A percentile compares a stretch with the other conserved stretches of the same genome.
Conservation (phyloP, 257 asterid species). For the Capsicum rhomboideum region DNA sequence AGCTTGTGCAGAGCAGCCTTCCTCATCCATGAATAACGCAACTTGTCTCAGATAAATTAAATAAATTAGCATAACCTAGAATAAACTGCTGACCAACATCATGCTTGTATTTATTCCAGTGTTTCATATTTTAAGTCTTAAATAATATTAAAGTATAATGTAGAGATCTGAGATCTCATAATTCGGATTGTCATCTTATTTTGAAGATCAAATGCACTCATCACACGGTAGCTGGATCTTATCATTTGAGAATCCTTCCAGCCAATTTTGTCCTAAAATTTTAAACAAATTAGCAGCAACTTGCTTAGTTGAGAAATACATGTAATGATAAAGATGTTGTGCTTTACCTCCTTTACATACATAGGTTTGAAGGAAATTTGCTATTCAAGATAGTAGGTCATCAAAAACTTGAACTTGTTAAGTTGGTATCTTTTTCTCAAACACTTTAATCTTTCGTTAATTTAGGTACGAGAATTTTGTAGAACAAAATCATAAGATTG, state of each 20-base stretch:
- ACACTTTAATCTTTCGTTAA: background rate
- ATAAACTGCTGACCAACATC: background rate
- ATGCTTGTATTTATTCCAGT: background rate
- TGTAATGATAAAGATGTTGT: background rate
- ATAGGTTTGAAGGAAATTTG: background rate
- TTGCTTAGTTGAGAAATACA: background rate
- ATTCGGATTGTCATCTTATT: background rate
- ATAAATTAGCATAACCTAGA: background rate
- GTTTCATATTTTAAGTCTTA: background rate
- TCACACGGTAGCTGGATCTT: background rate
- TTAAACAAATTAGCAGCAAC: background rate
- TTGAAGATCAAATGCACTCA: background rate
- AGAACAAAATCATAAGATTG: background rate
- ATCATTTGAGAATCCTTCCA: background rate
- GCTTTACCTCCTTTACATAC: background rate
- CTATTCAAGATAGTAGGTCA: background rate
- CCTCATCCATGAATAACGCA: background rate
- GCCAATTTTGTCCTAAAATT: background rate
- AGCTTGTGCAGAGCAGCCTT: background rate
- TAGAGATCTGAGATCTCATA: conserved; percentile 3
- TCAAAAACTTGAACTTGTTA: background rate
- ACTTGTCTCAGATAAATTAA: background rate
- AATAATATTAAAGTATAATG: background rate
- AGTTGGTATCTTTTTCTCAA: background rate
- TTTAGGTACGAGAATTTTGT: background rate